phyloP scores from a whole-genome alignment of 2,329 filamentous ascomycete species.

The Fusarium lateritium region DNA sequence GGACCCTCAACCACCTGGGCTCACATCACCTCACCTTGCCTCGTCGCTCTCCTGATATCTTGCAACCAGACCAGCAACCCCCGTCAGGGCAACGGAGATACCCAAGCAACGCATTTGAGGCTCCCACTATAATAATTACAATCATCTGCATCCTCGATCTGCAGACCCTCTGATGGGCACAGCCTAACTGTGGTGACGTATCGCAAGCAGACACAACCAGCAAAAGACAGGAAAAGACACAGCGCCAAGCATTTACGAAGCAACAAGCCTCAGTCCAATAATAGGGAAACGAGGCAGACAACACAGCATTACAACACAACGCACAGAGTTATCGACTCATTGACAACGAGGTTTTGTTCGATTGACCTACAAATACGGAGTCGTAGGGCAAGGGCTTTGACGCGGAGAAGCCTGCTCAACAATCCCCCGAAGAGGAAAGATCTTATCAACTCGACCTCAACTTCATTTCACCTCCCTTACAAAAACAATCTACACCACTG shows the following conservation, averaged over 20 bases:
- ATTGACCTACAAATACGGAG: not conserved
- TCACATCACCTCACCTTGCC: constrained; percentile 51
- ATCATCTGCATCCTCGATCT: constrained; percentile 40
- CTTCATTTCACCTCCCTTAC: constrained; percentile 34
- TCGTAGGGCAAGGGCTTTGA: constrained; percentile 43
- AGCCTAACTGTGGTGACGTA: constrained; percentile 47
- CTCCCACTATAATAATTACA: constrained; percentile 45
- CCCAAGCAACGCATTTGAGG: constrained; percentile 43
- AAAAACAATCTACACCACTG: constrained; percentile 1
- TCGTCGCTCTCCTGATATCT: constrained; percentile 49
- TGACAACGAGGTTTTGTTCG: constrained; percentile 3
- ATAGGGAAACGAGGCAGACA: constrained; percentile 37
- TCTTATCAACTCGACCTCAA: constrained; percentile 31
- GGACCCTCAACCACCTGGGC: constrained; percentile 43
- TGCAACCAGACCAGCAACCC: constrained; percentile 39
- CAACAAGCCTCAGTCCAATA: constrained; percentile 34
- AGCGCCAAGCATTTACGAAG: constrained; percentile 42
- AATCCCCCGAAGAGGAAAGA: constrained; percentile 40
- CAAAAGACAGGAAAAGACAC: constrained; percentile 34
- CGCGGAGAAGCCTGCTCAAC: constrained; percentile 30
- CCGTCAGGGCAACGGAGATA: constrained; percentile 44
- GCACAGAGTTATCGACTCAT: constrained; percentile 30
- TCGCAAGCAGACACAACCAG: constrained; percentile 39
- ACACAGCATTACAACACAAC: constrained; percentile 6
- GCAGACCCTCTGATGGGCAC: constrained; percentile 41